Conservation (phyloP, 306 rosid genomes). For the Cucumis sativus region Cucumber_9930_V3 NC_026657.2:30164001-30164500, state of each 20-base stretch:
- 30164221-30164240: neutral
- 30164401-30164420: neutral
- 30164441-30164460: conserved; percentile 60
- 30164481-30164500: conserved; percentile 42
- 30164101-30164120: too few relatives aligned
- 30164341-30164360: neutral
- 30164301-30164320: neutral
- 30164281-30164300: neutral
- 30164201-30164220: neutral
- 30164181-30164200: too few relatives aligned
- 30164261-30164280: neutral
- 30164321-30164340: neutral
- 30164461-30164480: conserved; percentile 55
- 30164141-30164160: too few relatives aligned
- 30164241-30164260: neutral
- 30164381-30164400: neutral
- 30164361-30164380: neutral
- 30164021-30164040: too few relatives aligned
- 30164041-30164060: too few relatives aligned
- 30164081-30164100: too few relatives aligned
- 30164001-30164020: too few relatives aligned
- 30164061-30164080: too few relatives aligned
- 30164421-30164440: neutral
- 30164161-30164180: too few relatives aligned
- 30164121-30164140: too few relatives aligned